These are phyloP conservation scores for Puccinia novopanici DNA, from an alignment of 1,284 basidiomycete genomes.

Conservation along the genomic window DNA sequence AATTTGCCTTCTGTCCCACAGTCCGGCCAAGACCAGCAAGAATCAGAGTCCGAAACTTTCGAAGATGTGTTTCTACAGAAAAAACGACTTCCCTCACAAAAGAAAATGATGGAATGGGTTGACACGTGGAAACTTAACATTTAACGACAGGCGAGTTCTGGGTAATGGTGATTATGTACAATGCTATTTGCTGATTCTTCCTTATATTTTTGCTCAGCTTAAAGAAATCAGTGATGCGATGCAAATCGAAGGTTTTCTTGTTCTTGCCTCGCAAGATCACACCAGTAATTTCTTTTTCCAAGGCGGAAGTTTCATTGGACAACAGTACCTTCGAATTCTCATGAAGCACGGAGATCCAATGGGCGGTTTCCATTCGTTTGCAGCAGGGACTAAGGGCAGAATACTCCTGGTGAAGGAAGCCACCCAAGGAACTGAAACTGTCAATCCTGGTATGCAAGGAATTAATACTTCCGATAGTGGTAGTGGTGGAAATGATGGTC, in stretches of 20 bases:
- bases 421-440: neutral
- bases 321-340: neutral
- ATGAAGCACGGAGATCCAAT: neutral
- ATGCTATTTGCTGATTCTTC: too few relatives aligned
- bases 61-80: neutral
- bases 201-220: too few relatives aligned
- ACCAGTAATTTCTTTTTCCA: neutral
- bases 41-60: neutral
- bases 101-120: neutral
- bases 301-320: neutral
- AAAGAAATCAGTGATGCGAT: neutral
- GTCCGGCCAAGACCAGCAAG: neutral
- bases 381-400: neutral
- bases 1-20: too few relatives aligned
- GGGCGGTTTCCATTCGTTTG: neutral
- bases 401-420: neutral
- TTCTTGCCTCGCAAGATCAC: neutral
- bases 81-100: neutral
- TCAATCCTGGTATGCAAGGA: neutral
- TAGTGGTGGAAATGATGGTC: too few relatives aligned
- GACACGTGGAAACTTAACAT: neutral
- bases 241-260: conserved; percentile 2
- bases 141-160: neutral
- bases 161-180: too few relatives aligned
- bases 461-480: too few relatives aligned